Conservation (phyloP, 1,284 basidiomycete species). For the Ceratobasidium sp. region DNA sequence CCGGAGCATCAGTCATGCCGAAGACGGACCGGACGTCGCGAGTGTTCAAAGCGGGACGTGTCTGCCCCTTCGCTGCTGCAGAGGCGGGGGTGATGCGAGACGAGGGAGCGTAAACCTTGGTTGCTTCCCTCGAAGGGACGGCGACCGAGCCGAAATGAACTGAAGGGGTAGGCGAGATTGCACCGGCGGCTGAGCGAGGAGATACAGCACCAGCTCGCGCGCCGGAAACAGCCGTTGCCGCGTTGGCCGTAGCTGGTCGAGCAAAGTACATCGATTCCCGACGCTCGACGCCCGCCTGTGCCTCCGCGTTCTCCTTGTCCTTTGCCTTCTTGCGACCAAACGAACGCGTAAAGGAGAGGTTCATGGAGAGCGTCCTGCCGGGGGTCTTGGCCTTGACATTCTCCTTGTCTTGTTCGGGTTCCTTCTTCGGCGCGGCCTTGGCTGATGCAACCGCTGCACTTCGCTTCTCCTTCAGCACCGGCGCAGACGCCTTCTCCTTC, state of each 20-base stretch:
- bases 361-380: slow-evolving; percentile 26
- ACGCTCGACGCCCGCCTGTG: neutral
- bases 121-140: neutral
- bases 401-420: slow-evolving; percentile 33
- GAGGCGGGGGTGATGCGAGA: slow-evolving; percentile 1
- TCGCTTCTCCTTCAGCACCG: slow-evolving; percentile 23
- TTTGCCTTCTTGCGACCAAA: slow-evolving; percentile 38
- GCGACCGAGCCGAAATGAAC: neutral
- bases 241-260: neutral
- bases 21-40: slow-evolving; percentile 31
- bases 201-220: neutral
- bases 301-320: neutral
- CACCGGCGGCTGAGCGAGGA: neutral
- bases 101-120: neutral
- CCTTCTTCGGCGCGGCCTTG: slow-evolving; percentile 14
- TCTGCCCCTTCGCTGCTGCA: neutral
- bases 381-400: slow-evolving; percentile 25
- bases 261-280: slow-evolving; percentile 30
- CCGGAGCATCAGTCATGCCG: neutral
- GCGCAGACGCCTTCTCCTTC: slow-evolving; percentile 13
- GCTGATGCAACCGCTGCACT: slow-evolving; percentile 8
- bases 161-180: slow-evolving; percentile 1
- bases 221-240: too few relatives aligned
- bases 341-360: slow-evolving; percentile 24
- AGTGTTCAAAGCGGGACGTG: neutral